Conservation (phyloP, 2,329 filamentous ascomycete genomes). For the Fusarium concolor region DNA sequence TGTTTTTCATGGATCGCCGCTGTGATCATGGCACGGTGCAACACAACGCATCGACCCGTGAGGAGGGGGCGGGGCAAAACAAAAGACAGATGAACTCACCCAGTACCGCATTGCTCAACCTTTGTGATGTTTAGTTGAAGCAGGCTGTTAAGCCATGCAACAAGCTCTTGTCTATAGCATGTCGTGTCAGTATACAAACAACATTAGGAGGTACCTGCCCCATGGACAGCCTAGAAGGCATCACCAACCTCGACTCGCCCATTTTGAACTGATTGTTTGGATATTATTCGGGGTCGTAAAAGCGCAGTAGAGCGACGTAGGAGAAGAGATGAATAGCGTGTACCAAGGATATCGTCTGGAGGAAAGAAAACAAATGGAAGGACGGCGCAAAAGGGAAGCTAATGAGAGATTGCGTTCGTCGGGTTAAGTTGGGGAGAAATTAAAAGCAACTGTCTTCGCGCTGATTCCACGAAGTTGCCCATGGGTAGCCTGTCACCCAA, state of each 20-base stretch:
- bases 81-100: conserved; percentile 67
- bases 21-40: conserved; percentile 38
- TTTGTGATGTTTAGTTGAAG: conserved; percentile 98
- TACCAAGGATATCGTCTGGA: conserved; percentile 14
- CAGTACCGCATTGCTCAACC: conserved; percentile 98
- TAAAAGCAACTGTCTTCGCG: conserved; percentile 43
- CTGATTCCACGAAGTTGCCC: conserved; percentile 44
- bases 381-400: conserved; percentile 20
- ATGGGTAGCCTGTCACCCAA: conserved; percentile 45
- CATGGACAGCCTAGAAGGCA: conserved; percentile 3
- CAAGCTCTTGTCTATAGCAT: conserved; percentile 87
- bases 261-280: conserved; percentile 52
- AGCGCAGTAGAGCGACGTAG: conserved; percentile 1
- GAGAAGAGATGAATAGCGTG: not conserved
- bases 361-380: conserved; percentile 8
- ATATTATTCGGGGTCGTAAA: conserved; percentile 32
- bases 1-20: conserved; percentile 23
- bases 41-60: conserved; percentile 22
- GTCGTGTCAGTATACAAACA: conserved; percentile 32
- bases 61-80: conserved; percentile 39
- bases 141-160: conserved; percentile 97
- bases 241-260: conserved; percentile 60
- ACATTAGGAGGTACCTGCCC: not conserved
- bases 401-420: conserved; percentile 41
- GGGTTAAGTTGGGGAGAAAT: conserved; percentile 47